A percentile compares a stretch with the other conserved stretches of the same genome.
Conservation (phyloP, 2,329 filamentous ascomycete species). For the Leptographium wingfieldii region DNA sequence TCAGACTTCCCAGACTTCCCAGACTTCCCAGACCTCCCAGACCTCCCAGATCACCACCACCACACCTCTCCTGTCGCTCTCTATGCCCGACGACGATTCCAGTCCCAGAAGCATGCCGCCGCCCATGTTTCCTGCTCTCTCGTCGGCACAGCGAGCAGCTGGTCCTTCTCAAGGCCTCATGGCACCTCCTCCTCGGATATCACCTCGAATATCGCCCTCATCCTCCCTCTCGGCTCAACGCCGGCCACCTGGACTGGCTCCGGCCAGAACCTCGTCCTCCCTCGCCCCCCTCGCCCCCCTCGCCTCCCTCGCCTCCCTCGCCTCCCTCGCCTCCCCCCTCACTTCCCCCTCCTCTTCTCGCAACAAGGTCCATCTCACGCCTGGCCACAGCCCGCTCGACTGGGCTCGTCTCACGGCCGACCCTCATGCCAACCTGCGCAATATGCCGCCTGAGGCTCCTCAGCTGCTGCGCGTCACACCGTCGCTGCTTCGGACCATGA, state of each 20-base stretch:
- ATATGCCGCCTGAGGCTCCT: slow-evolving; percentile 35
- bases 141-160: slow-evolving; percentile 37
- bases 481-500: slow-evolving; percentile 62
- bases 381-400: slow-evolving; percentile 88
- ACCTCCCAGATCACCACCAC: slow-evolving; percentile 5
- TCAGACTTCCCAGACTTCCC: slow-evolving; percentile 5
- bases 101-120: slow-evolving; percentile 18
- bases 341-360: slow-evolving; percentile 3
- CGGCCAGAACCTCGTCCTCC: background rate
- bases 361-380: slow-evolving; percentile 68
- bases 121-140: slow-evolving; percentile 34
- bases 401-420: slow-evolving; percentile 69
- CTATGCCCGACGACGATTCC: slow-evolving; percentile 11
- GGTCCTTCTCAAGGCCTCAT: slow-evolving; percentile 13
- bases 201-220: slow-evolving; percentile 9
- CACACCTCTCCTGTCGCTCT: slow-evolving; percentile 35
- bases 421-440: slow-evolving; percentile 55
- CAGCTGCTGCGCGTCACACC: slow-evolving; percentile 69
- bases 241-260: slow-evolving; percentile 3
- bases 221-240: background rate
- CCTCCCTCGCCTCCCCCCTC: too few relatives aligned
- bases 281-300: background rate
- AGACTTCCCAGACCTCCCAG: background rate
- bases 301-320: background rate
- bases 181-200: slow-evolving; percentile 17